Evolutionary conservation across 495 filamentous ascomycete genomes (phyloP).

Genomic region (Podospora fimiseda): DNA sequence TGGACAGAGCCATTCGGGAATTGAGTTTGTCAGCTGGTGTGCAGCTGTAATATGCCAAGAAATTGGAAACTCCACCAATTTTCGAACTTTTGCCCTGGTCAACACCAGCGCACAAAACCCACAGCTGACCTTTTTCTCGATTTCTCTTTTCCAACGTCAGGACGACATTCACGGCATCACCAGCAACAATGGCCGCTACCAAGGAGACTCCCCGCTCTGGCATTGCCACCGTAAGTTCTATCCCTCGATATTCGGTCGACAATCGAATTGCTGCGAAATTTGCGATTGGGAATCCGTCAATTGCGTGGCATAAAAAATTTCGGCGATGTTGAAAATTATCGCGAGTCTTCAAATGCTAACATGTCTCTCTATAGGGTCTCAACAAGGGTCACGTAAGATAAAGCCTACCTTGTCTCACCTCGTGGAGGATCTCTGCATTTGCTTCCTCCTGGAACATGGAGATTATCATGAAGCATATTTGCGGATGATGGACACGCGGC

Average conservation of each 20-base stretch:
- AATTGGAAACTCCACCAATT: background rate
- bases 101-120: constrained; percentile 10
- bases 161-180: constrained; percentile 19
- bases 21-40: background rate
- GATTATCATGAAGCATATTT: constrained; percentile 16
- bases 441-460: constrained; percentile 22
- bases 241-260: background rate
- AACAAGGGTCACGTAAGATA: constrained; percentile 80
- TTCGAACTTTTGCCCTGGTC: constrained; percentile 17
- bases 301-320: background rate
- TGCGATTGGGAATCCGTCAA: background rate
- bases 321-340: background rate
- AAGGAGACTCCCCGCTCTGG: constrained; percentile 20
- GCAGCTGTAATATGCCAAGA: constrained; percentile 6
- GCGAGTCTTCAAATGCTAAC: constrained; percentile 15
- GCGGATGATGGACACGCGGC: constrained; percentile 29
- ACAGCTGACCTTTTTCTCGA: background rate
- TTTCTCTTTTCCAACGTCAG: constrained; percentile 15
- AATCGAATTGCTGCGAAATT: background rate
- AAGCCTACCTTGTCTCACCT: constrained; percentile 33
- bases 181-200: constrained; percentile 18
- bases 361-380: constrained; percentile 45
- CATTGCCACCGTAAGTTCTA: constrained; percentile 14
- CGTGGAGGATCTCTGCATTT: constrained; percentile 51
- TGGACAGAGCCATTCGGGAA: too few species aligned